Base-by-base conservation (phyloP, 2,329 filamentous ascomycete species). In the Cytospora schulzeri region DNA sequence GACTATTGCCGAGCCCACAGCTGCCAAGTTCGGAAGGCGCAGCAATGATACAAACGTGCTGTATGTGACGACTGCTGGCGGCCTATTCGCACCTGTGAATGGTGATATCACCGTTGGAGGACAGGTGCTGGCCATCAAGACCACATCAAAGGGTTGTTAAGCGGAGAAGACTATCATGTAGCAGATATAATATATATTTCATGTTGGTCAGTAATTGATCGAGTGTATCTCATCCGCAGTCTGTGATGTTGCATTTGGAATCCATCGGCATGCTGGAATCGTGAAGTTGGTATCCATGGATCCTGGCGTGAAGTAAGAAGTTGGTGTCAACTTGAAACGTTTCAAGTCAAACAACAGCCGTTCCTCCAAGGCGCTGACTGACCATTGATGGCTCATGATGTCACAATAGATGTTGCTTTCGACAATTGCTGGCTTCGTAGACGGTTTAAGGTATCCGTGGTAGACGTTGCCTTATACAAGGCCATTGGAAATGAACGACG, bases 61-160 rank as follows among this genome's bases (percentile, higher is more conserved):
- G 50, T 68, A 67, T 45, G 63, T 66, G 15, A 65, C 67, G 4
- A 68, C 65, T 1, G 65, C 54, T 14, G 67, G 65, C 22, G 65
- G 65, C 12, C 14, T 59, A 4, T 63, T 26, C 22, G 57, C 62
- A 24, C 67, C 65, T 12, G 65, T 67, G 2, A 48, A 68, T 28
- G 67, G 67, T 4, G 59, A 63, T 38, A 62, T 64, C 28, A 57
- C 51, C 19, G 45, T 67, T 14, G 65, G 60, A 58, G 65, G 67
- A 22, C 57, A 67, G 54, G 48, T 67, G 9, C 55, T 67, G 24
- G 67, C 67, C 6, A 53, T 68, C 28, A 60, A 50, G 26, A 64
- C 54, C 3, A 14, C 9, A 22, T 24, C 53, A 24, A 54, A 53
- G 53, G 54, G 65, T 4, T 61, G 56, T 31, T 54, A 50, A n/a